phyloP scores from a whole-genome alignment of 768 basidiomycete species.

The Phlegmacium glaucopus region DNA sequence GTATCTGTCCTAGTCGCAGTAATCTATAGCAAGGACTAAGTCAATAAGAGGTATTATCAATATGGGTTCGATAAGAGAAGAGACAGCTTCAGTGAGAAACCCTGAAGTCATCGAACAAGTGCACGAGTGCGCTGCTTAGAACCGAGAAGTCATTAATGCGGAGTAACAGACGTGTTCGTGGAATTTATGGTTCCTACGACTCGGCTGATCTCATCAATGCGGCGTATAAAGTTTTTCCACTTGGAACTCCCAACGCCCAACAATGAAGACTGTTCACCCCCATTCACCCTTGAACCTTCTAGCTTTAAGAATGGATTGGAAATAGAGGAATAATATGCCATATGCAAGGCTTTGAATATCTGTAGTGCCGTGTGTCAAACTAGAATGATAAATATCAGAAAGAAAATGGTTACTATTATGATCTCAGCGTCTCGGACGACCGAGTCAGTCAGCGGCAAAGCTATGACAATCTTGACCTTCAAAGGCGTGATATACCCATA shows the following conservation, averaged over 20 bases:
- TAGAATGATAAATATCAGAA: neutral
- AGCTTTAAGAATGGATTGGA: constrained; percentile 85
- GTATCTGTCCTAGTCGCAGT: constrained; percentile 91
- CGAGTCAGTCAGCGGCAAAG: constrained; percentile 75
- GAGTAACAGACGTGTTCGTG: constrained; percentile 19
- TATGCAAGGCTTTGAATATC: constrained; percentile 88
- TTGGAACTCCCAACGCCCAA: constrained; percentile 58
- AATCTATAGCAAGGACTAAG: constrained; percentile 62
- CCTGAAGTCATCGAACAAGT: neutral
- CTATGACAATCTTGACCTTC: constrained; percentile 83
- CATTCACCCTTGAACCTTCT: constrained; percentile 43
- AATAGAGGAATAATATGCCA: constrained; percentile 79
- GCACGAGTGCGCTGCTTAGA: neutral
- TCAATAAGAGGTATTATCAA: constrained; percentile 67
- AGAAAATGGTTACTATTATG: constrained; percentile 45
- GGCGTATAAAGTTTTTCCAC: constrained; percentile 67
- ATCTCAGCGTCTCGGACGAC: constrained; percentile 81
- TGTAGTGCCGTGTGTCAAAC: constrained; percentile 24
- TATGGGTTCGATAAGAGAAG: constrained; percentile 48
- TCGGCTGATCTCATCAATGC: constrained; percentile 73
- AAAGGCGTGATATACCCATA: constrained; percentile 90
- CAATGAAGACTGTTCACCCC: constrained; percentile 50
- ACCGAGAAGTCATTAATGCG: constrained; percentile 5
- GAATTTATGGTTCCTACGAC: constrained; percentile 43
- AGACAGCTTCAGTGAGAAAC: constrained; percentile 1